Conservation (phyloP, 1,284 basidiomycete species). For the Cutaneotrichosporon sp. region DNA sequence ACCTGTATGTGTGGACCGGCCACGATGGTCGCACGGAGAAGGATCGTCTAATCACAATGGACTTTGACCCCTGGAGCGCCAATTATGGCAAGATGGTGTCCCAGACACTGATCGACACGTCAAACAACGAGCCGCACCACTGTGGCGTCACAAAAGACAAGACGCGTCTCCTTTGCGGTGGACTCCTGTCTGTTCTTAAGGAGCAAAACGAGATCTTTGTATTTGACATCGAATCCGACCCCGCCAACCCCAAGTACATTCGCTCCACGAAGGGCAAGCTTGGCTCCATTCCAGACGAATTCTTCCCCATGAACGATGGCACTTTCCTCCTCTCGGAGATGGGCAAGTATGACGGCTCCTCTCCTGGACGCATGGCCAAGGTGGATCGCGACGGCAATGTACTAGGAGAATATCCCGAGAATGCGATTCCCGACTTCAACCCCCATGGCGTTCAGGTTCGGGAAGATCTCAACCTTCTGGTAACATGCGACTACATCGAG, state of each 20-base stretch:
- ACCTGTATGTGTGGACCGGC: constrained; percentile 17
- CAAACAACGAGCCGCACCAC: constrained; percentile 17
- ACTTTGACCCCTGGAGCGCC: constrained; percentile 11
- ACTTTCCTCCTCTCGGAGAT: constrained; percentile 16
- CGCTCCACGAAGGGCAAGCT: background rate
- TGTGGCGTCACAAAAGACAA: constrained; percentile 8
- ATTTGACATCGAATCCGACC: constrained; percentile 11
- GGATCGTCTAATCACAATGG: constrained; percentile 16
- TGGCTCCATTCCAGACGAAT: constrained; percentile 15
- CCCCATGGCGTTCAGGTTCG: constrained; percentile 17
- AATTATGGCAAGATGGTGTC: constrained; percentile 11
- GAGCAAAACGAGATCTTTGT: constrained; percentile 11
- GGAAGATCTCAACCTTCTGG: constrained; percentile 15
- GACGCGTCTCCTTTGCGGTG: constrained; percentile 11
- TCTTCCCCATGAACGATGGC: constrained; percentile 9
- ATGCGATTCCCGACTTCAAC: constrained; percentile 8
- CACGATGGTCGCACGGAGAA: constrained; percentile 7
- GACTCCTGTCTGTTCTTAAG: constrained; percentile 14
- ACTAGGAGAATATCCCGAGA: constrained; percentile 10
- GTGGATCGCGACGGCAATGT: constrained; percentile 11
- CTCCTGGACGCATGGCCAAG: constrained; percentile 9
- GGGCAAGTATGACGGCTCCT: constrained; percentile 8
- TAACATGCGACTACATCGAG: constrained; percentile 14
- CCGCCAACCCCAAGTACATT: constrained; percentile 5
- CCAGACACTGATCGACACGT: constrained; percentile 4